A percentile compares a stretch with the other conserved stretches of the same genome.
Evolutionary conservation across 1,139 yeast species (phyloP).

Genomic region (Zygoascus sp.): DNA sequence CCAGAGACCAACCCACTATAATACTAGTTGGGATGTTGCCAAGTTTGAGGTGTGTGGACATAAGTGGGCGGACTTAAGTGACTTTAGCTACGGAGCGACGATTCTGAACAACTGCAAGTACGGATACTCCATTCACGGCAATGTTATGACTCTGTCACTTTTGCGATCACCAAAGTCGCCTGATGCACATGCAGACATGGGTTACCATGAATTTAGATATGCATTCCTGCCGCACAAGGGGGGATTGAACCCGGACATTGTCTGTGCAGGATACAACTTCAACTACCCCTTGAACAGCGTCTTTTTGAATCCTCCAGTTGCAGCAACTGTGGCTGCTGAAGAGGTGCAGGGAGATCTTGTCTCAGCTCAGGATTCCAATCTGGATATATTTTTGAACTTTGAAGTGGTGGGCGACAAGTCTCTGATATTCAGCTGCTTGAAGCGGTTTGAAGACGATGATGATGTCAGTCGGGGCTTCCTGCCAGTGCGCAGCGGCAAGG

Average conservation of each 20-base stretch:
- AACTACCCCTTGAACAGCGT: constrained; percentile 49
- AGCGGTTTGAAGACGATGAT: constrained; percentile 82
- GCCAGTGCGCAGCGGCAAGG: constrained; percentile 45
- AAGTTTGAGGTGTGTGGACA: constrained; percentile 95
- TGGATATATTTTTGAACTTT: constrained; percentile 28
- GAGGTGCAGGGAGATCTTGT: constrained; percentile 7
- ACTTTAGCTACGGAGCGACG: constrained; percentile 81
- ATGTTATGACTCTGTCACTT: constrained; percentile 74
- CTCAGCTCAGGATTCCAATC: constrained; percentile 16
- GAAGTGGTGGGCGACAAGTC: constrained; percentile 46
- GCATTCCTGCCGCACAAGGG: constrained; percentile 83
- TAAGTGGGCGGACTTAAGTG: constrained; percentile 88
- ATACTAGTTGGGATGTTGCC: constrained; percentile 94
- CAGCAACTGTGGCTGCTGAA: constrained; percentile 12
- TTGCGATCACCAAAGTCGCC: constrained; percentile 87
- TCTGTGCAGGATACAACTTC: constrained; percentile 72
- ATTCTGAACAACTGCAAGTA: constrained; percentile 80
- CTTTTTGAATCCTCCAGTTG: constrained; percentile 19
- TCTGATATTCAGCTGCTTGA: constrained; percentile 68
- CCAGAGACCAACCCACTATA: constrained; percentile 86
- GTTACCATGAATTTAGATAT: constrained; percentile 74
- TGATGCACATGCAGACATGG: constrained; percentile 92
- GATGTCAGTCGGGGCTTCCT: constrained; percentile 40
- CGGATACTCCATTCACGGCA: constrained; percentile 90
- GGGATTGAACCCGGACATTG: constrained; percentile 56